Conservation (phyloP, 352 stramenopile genomes). For the Thalassiosira ordinaria region DNA sequence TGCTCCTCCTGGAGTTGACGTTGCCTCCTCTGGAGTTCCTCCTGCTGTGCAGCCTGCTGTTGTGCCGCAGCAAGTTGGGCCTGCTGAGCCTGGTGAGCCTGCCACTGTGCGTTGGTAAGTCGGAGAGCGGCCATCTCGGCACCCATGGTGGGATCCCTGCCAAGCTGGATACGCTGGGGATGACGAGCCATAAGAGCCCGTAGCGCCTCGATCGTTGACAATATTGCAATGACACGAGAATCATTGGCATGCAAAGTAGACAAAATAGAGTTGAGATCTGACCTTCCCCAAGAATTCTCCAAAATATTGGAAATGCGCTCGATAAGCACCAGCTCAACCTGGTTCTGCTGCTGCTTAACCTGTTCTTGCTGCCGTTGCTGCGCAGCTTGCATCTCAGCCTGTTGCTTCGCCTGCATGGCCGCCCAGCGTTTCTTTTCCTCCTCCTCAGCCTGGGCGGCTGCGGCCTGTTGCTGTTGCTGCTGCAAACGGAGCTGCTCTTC, state of each 20-base stretch:
- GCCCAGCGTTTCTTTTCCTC: slow-evolving; percentile 67
- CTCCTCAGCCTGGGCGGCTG: too few species aligned
- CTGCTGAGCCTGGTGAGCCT: slow-evolving; percentile 65
- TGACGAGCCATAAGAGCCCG: slow-evolving; percentile 72
- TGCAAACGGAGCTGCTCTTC: slow-evolving; percentile 50
- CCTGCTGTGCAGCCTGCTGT: slow-evolving; percentile 32
- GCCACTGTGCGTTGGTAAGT: slow-evolving; percentile 77
- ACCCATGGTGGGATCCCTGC: slow-evolving; percentile 67
- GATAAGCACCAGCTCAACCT: slow-evolving; percentile 82
- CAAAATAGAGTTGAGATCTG: slow-evolving; percentile 80
- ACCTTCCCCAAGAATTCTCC: slow-evolving; percentile 81
- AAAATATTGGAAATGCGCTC: slow-evolving; percentile 83
- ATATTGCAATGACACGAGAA: slow-evolving; percentile 76
- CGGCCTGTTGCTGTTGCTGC: slow-evolving; percentile 50
- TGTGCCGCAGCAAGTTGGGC: slow-evolving; percentile 23
- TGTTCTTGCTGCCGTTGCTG: slow-evolving; percentile 56
- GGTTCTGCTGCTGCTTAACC: slow-evolving; percentile 64
- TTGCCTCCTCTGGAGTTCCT: slow-evolving; percentile 64
- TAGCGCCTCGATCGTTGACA: slow-evolving; percentile 73
- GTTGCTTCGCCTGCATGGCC: slow-evolving; percentile 52
- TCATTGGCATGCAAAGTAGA: slow-evolving; percentile 79
- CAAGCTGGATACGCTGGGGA: slow-evolving; percentile 63
- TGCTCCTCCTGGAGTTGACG: slow-evolving; percentile 63
- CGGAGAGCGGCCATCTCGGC: slow-evolving; percentile 73
- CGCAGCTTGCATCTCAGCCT: slow-evolving; percentile 58